A percentile compares a stretch with the other conserved stretches of the same genome.
Conservation (phyloP, 176 grass and related monocot species). For the Hordeum vulgare region MorexV3_pseudomolecules_assembly NC_058518.1:496945589-496946088, state of each 20-base stretch:
- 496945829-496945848: slow-evolving; percentile 58
- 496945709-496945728: slow-evolving; percentile 62
- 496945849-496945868: slow-evolving; percentile 63
- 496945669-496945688: slow-evolving; percentile 98
- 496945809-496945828: slow-evolving; percentile 64
- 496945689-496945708: slow-evolving; percentile 82
- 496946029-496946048: slow-evolving; percentile 69
- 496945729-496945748: slow-evolving; percentile 60
- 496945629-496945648: slow-evolving; percentile 19
- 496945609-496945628: slow-evolving; percentile 37
- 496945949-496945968: slow-evolving; percentile 43
- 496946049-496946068: slow-evolving; percentile 84
- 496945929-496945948: slow-evolving; percentile 83
- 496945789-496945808: slow-evolving; percentile 81
- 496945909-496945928: slow-evolving; percentile 77
- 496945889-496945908: slow-evolving; percentile 38
- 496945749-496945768: slow-evolving; percentile 52
- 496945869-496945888: slow-evolving; percentile 59
- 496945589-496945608: slow-evolving; percentile 59
- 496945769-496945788: slow-evolving; percentile 60
- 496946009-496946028: slow-evolving; percentile 65
- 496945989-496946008: slow-evolving; percentile 76
- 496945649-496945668: slow-evolving; percentile 22
- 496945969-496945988: slow-evolving; percentile 64
- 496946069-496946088: slow-evolving; percentile 73